Evolutionary conservation across 2,329 filamentous ascomycete species (phyloP), one percentile per base, ranked within the genome.

Genomic region (Elsinoe arachidis): DNA sequence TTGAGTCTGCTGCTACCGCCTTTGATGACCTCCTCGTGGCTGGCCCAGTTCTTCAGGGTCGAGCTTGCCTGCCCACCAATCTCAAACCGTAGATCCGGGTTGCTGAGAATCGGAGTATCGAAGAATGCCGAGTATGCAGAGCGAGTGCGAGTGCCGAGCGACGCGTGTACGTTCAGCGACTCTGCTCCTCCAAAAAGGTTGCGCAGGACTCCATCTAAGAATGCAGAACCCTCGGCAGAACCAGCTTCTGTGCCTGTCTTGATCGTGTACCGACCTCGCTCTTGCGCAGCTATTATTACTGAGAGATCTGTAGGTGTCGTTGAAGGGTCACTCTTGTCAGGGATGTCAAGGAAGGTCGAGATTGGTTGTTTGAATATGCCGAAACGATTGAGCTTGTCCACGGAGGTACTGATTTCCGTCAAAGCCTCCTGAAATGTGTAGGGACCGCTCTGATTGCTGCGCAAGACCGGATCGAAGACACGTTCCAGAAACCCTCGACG

Each of bases 161-260:
- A 91, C 51, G 89, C 91, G 66, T 96, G 92, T 59, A 95, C 76
- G 55, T 88, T 89, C 61, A 99, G 75, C 58, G 87, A 87, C 75
- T 99, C 93, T 21, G 91, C 93, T 38, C 93, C 93, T 54, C 93
- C 93, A 69, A 99, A 89, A 59, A 99, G 80, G 73, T 99, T 99
- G 64, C 93, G 85, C 77, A 90, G 85, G 54, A 92, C 79, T 44
- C 90, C 80, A 63, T 93, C 92, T 63, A 88, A 86, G 68, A 95
- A 97, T 3, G 91, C 92, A 6, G 91, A 95, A 35, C 92, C 93
- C 72, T 99, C 93, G 19, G 89, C 85, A 68, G 95, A 95, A 61
- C 93, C 93, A 46, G 96, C 80, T 69, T 97, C 92, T 7, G 93
- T 97, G 59, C 93, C 93, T 0, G 91, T 96, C 76, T 95, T 95